Conservation (phyloP, 768 basidiomycete genomes). For the Pleurotus cornucopiae region DNA sequence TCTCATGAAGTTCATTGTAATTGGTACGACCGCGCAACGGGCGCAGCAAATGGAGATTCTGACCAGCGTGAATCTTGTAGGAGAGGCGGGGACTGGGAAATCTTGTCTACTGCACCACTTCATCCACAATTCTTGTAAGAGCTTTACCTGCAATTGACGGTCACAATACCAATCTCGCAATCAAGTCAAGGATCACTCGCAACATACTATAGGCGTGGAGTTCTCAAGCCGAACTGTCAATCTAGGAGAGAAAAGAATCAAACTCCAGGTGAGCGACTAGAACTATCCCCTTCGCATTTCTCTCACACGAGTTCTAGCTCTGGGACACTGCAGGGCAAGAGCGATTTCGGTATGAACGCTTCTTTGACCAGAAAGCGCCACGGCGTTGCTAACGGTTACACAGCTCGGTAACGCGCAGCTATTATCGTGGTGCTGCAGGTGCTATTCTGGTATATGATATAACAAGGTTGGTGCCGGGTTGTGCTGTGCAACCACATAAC, state of each 20-base stretch:
- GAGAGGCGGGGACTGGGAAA: conserved; percentile 96
- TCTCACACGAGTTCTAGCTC: conserved; percentile 42
- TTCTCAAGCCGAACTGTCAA: conserved; percentile 93
- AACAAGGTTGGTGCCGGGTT: conserved; percentile 54
- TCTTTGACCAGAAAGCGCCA: neutral
- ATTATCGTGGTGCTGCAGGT: conserved; percentile 92
- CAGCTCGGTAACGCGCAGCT: conserved; percentile 90
- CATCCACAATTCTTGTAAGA: conserved; percentile 90
- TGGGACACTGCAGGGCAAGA: conserved; percentile 99
- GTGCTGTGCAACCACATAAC: conserved; percentile 9
- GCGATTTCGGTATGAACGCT: conserved; percentile 63
- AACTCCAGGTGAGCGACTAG: conserved; percentile 71
- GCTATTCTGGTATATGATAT: conserved; percentile 94
- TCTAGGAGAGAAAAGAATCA: conserved; percentile 91
- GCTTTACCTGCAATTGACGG: neutral
- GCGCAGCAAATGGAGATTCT: neutral
- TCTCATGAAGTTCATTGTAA: conserved; percentile 97
- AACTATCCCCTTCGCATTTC: conserved; percentile 13
- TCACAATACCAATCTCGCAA: conserved; percentile 8
- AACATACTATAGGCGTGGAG: conserved; percentile 98
- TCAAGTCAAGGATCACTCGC: conserved; percentile 90
- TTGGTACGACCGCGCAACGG: conserved; percentile 48
- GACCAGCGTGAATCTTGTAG: conserved; percentile 33
- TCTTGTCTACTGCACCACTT: conserved; percentile 96
- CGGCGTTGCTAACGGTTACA: conserved; percentile 4